These are phyloP conservation scores for Aspergillus quadrilineatus DNA, from an alignment of 2,329 filamentous ascomycete species.

Conservation along the genomic window DNA sequence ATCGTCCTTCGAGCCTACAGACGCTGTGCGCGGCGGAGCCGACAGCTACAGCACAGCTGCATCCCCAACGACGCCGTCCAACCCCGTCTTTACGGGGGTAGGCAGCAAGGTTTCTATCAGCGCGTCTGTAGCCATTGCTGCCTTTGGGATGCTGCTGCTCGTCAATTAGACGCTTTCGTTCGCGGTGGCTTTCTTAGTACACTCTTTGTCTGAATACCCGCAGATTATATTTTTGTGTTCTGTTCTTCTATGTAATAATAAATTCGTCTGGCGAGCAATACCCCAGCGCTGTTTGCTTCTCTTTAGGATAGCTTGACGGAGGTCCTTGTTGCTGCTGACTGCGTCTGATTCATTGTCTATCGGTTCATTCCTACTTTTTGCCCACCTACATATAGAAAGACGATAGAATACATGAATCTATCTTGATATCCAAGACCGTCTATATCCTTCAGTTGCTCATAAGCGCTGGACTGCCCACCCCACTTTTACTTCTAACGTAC, in stretches of 20 bases:
- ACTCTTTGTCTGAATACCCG: not conserved
- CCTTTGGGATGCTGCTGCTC: constrained; percentile 21
- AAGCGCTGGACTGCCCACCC: too few species aligned
- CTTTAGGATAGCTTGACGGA: too few species aligned
- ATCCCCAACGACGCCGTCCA: constrained; percentile 15
- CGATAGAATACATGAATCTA: too few species aligned
- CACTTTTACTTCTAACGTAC: too few species aligned
- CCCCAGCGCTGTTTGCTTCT: not conserved
- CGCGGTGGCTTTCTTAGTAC: not conserved
- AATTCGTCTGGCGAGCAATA: not conserved
- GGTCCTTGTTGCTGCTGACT: too few species aligned
- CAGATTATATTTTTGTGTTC: not conserved
- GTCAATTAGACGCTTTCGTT: not conserved
- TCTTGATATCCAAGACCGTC: too few species aligned
- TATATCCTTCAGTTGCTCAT: too few species aligned
- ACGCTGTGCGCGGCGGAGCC: not conserved
- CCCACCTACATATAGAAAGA: too few species aligned
- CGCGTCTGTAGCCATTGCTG: constrained; percentile 15
- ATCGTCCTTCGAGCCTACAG: not conserved
- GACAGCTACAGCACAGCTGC: not conserved
- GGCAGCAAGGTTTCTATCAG: constrained; percentile 22
- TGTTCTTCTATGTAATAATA: constrained; percentile 3
- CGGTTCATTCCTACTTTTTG: too few species aligned
- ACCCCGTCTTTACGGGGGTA: constrained; percentile 26
- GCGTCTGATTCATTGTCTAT: too few species aligned